phyloP scores from a whole-genome alignment of 2,329 filamentous ascomycete species.

The Fusarium sterilihyphosum region DNA sequence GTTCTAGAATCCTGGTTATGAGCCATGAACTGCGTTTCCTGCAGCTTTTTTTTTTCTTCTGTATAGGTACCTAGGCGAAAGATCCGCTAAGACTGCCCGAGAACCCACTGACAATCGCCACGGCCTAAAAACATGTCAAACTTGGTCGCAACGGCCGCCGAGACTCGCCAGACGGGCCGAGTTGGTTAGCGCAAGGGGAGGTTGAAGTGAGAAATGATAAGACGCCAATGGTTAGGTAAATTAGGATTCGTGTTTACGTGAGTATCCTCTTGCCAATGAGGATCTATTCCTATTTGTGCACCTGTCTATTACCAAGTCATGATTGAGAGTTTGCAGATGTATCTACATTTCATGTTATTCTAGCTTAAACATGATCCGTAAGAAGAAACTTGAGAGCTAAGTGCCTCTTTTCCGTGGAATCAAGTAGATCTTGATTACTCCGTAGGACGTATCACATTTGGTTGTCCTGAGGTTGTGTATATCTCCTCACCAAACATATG shows the following conservation, averaged over 20 bases:
- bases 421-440: not conserved
- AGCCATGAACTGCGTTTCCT: slow-evolving; percentile 17
- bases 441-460: not conserved
- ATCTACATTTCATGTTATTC: slow-evolving; percentile 1
- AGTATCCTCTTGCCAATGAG: not conserved
- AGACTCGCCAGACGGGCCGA: slow-evolving; percentile 35
- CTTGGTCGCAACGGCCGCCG: slow-evolving; percentile 29
- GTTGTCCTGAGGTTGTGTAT: not conserved
- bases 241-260: slow-evolving; percentile 16
- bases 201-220: slow-evolving; percentile 11
- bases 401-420: not conserved
- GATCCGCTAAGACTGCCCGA: slow-evolving; percentile 20
- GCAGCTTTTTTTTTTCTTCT: slow-evolving; percentile 24
- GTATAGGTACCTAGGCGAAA: not conserved
- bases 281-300: not conserved
- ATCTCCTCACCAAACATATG: not conserved
- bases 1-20: slow-evolving; percentile 27
- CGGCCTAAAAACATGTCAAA: slow-evolving; percentile 12
- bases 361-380: not conserved
- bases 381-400: not conserved
- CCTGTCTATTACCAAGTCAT: not conserved
- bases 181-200: slow-evolving; percentile 18
- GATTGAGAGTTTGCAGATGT: not conserved
- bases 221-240: slow-evolving; percentile 2
- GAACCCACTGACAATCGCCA: slow-evolving; percentile 31